These are phyloP conservation scores for Volvox africanus DNA, from an alignment of 139 green algal genomes.

Conservation along the genomic window DNA sequence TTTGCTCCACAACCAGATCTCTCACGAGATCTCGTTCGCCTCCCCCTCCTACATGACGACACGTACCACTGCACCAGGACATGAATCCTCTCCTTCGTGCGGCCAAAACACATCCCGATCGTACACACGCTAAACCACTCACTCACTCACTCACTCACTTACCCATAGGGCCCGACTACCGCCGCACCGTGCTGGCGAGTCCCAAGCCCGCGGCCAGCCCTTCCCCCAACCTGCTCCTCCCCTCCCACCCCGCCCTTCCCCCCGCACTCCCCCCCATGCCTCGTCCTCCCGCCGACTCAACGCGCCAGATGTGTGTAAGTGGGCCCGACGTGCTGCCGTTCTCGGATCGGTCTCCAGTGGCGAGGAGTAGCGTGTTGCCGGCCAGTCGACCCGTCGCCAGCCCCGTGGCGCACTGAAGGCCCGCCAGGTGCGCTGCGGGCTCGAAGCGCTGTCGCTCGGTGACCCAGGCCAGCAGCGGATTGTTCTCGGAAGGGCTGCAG, in stretches of 20 bases:
- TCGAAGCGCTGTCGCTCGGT: slow-evolving; percentile 16
- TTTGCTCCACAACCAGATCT: no score
- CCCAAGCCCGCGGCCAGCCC: neutral
- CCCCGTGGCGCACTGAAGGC: slow-evolving; percentile 5
- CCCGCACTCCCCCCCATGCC: no score
- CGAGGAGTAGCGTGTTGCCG: neutral
- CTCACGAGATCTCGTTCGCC: no score
- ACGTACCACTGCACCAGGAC: no score
- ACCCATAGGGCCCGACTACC: no score
- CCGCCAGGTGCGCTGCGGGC: neutral
- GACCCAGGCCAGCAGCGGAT: neutral
- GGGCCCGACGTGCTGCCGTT: neutral
- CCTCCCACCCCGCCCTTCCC: neutral
- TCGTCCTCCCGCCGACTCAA: neutral
- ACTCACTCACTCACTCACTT: no score
- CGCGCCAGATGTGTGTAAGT: slow-evolving; percentile 12
- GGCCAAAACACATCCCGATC: no score
- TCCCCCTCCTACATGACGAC: no score
- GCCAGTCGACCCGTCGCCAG: slow-evolving; percentile 3
- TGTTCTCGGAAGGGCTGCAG: neutral
- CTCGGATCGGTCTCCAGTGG: neutral
- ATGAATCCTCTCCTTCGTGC: no score
- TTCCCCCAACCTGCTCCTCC: neutral
- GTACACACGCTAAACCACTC: no score
- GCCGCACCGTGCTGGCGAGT: neutral